Base-by-base conservation (phyloP, 2,329 filamentous ascomycete species). In the Akanthomyces muscarius region DNA sequence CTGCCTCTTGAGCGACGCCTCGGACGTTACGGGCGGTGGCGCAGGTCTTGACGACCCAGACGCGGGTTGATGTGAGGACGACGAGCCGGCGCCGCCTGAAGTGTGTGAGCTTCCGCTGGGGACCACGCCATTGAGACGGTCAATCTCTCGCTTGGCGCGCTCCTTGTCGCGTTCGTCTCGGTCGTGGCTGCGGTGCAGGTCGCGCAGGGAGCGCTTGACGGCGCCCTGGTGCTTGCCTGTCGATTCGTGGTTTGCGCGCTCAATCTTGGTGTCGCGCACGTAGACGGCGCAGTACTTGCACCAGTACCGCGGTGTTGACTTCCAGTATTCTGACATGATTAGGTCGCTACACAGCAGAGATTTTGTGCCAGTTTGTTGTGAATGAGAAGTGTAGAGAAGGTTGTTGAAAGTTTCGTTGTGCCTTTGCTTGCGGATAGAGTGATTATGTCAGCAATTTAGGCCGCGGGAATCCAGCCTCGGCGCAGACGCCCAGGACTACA, bases 271-370 rank as follows among this genome's bases (percentile, higher is more conserved):
- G 80, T 99, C 95, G 77, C 91, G 90, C 56, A 99, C 90, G 76
- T 88, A 98, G 73, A 85, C 86, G 72, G 87, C 86, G 84, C 95
- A 99, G 81, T 97, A 91, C 76, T 98, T 98, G 85, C 95, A 99
- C 92, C 93, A 98, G 79, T 96, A 96, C 74, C 89, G 94, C 6
- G 93, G 93, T 75, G 93, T 97, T 23, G 94, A 97, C 75, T 98
- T 98, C 95, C 95, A 98, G 78, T 97, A 96, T 82, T 98, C 95
- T 0, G 95, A 89, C 95, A 99, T 98, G 55, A 10, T 68, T 67
- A 62, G 25, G 41, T 6, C 11, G 50, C 28, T 14, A 1, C 11
- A 18, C 18, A 21, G 25, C 10, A 16, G 14, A 16, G 14, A 10
- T 47, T 45, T 45, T 3, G 21, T 21, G 25, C 33, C 16, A 10